Base-by-base conservation (phyloP, 495 filamentous ascomycete species). In the Jackrogersella multiformis region DNA sequence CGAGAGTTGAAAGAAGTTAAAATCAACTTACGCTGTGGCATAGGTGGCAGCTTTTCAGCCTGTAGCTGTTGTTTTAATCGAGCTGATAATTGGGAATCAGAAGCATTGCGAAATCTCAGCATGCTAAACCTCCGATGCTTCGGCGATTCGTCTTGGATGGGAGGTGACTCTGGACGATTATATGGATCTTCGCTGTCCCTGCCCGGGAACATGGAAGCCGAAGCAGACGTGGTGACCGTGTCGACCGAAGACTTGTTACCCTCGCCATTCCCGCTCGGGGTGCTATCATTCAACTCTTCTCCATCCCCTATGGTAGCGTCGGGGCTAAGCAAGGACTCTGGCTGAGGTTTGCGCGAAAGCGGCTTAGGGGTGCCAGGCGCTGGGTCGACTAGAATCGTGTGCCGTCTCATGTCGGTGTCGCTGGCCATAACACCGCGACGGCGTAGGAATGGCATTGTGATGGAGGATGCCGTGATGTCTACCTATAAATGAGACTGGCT, bases 71-170 rank as follows among this genome's bases (percentile, higher is more conserved):
- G 86, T 74, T 89, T 93, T 41, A 91, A 90, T 71, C 89, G 92
- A 53, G 83, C 78, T 8, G 92, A 92, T 52, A 97, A 82, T 73
- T 97, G 93, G 45, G 95, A 91, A 76, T 99, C 95, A 13, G 94
- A 97, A 46, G 92, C 93, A 86, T 97, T 91, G 48, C 94, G 89
- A 72, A 96, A 89, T 74, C 89, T 92, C 78, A 97, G 85, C 79
- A 97, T 88, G 74, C 90, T 95, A 74, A 97, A 97, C 32, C 94
- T 89, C 61, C 89, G 84, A 74, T 85, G 80, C 59, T 80, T 86
- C 2, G 78, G 73, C 18, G 74, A 81, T 68, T 84, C 80, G 23
- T 82, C 81, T 64, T 82, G 80, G 28, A 80, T 64, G 2, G 77
- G 72, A 9, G 77, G 78, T 1, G 78, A 77, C 10, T 65, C 70